Evolutionary conservation across 148 eudicot genomes (phyloP).

Genomic region (Euryodendron excelsum): DNA sequence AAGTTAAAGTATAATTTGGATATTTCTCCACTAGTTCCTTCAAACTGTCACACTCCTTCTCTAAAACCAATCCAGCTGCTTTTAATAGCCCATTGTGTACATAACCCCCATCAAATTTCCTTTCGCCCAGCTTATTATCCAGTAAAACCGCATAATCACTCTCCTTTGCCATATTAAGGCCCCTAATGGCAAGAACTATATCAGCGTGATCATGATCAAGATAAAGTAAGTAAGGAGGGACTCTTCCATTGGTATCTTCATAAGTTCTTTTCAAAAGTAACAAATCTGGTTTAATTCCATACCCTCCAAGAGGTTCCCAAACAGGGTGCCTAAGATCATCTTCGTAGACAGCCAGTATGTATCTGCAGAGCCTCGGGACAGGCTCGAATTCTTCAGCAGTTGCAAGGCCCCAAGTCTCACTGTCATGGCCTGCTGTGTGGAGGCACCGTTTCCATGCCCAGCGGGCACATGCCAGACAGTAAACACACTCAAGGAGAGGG

Average conservation of each 20-base stretch:
- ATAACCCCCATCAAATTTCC: conserved; percentile 93
- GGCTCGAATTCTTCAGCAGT: conserved; percentile 88
- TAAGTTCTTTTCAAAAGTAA: conserved; percentile 54
- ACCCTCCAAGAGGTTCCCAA: conserved; percentile 82
- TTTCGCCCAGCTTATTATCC: conserved; percentile 86
- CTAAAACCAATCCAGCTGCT: conserved; percentile 76
- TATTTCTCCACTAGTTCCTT: conserved; percentile 61
- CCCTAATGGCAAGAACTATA: conserved; percentile 85
- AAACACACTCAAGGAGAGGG: conserved; percentile 88
- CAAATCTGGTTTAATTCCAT: conserved; percentile 67
- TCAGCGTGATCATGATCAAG: conserved; percentile 77
- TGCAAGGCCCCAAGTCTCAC: conserved; percentile 83
- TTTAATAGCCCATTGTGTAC: conserved; percentile 84
- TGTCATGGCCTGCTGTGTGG: conserved; percentile 79
- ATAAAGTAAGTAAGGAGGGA: conserved; percentile 77
- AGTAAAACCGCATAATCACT: conserved; percentile 80
- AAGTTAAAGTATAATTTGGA: conserved; percentile 74
- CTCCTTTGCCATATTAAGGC: conserved; percentile 78
- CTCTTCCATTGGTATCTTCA: conserved; percentile 56
- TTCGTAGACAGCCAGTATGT: conserved; percentile 80
- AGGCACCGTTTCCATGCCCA: conserved; percentile 98
- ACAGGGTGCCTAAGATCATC: conserved; percentile 69
- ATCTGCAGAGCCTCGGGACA: conserved; percentile 81
- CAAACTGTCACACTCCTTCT: conserved; percentile 64
- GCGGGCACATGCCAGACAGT: conserved; percentile 78